Base-by-base conservation (phyloP, 805 yeast species). In the Candida pini region DNA sequence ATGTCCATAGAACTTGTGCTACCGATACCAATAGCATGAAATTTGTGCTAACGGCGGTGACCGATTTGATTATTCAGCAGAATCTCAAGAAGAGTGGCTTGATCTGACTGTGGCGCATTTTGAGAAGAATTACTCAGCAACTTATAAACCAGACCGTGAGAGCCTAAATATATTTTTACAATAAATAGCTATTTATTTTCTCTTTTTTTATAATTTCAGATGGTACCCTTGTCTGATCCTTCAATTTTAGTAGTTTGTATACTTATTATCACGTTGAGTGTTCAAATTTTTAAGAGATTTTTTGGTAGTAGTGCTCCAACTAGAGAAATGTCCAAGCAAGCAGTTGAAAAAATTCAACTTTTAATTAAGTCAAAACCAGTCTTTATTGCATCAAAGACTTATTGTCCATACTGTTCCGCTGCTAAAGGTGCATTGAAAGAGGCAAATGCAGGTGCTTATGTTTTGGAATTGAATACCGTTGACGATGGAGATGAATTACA, bases 1-100 rank as follows among this genome's bases (percentile, higher is more conserved):
- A 92, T 54, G 82, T 86, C 16, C 96, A 88, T 62, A 66, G 88
- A 45, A 92, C 98, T 1, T 88, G 97, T 62, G 98, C 98, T 0
- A 92, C 98, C 0, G 97, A 92, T 56, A 76, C 94, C 0, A 68
- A 75, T 36, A 75, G 88, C 19, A 92, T 92, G 96, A 73, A 75
- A 51, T 90, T 89, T 52, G 96, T 92, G 13, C 68, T 92, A 37
- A 75, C 84, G 4, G 96, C 97, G 0, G 96, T 88, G 7, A 87
- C 97, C 1, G 97, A 92, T 62, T 70, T 87, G 75, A 75, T 92
- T 30, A 74, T 90, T 20, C 90, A 84, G 54, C 83, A 83, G 49
- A 89, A 84, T 53, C 60, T 90, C 56, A 76, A 79, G 58, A 75
- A 72, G 51, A 79, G 87, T 53, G 96, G 96, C 4, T 63, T 87